Evolutionary conservation across 345 rosid species (phyloP).

Genomic region (Pseudoturritis turrita): DNA sequence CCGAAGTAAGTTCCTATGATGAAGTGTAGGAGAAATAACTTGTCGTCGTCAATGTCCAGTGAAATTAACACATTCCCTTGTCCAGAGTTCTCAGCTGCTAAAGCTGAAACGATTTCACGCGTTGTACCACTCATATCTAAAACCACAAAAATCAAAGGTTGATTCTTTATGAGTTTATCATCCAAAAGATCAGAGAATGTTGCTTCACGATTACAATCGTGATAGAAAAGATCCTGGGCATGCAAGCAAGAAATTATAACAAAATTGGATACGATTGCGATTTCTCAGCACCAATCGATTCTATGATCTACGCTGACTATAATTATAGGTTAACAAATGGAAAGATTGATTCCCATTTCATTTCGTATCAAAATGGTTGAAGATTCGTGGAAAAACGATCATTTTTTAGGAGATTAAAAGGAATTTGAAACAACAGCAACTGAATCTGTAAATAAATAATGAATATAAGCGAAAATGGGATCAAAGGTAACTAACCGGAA

Average conservation of each 20-base stretch:
- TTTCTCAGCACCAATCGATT: too few relatives aligned
- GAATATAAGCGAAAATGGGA: neutral
- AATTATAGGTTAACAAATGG: neutral
- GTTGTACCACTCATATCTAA: constrained; percentile 16
- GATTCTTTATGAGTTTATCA: neutral
- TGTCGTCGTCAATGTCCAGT: constrained; percentile 27
- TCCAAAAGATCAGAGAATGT: neutral
- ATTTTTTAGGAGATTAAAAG: neutral
- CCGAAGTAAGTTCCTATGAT: constrained; percentile 30
- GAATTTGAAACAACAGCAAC: neutral
- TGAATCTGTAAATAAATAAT: neutral
- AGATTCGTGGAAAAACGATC: neutral
- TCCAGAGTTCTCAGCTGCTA: neutral
- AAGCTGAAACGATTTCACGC: constrained; percentile 12
- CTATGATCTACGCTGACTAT: too few relatives aligned
- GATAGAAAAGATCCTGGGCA: neutral
- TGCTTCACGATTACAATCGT: neutral
- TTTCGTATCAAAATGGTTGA: neutral
- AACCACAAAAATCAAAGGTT: neutral
- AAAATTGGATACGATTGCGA: neutral
- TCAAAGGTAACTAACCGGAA: constrained; percentile 10
- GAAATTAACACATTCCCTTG: neutral
- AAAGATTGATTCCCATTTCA: neutral
- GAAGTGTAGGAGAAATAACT: constrained; percentile 22
- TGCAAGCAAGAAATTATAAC: constrained; percentile 1